Percentiles rank a stretch among this genome's conserved stretches.
These are phyloP conservation scores for Phialophora verrucosa DNA, from an alignment of 2,329 filamentous ascomycete genomes.

Conservation along the genomic window DNA sequence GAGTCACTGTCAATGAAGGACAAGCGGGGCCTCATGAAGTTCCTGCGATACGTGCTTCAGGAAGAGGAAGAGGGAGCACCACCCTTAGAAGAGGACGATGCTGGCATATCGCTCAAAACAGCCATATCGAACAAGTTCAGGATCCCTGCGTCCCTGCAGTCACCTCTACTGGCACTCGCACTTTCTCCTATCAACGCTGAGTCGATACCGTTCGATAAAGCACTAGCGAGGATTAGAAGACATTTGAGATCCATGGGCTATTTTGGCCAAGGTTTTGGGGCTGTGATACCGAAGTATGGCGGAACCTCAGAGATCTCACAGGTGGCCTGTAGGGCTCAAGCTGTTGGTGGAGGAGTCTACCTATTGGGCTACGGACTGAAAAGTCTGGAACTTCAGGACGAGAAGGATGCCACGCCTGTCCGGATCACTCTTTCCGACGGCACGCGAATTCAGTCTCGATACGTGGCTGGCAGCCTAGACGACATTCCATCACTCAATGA, in stretches of 20 bases:
- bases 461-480: slow-evolving; percentile 47
- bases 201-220: slow-evolving; percentile 67
- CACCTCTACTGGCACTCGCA: slow-evolving; percentile 71
- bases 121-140: slow-evolving; percentile 62
- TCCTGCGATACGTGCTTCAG: slow-evolving; percentile 83
- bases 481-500: slow-evolving; percentile 42
- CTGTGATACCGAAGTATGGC: slow-evolving; percentile 91
- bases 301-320: slow-evolving; percentile 87
- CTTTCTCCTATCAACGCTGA: slow-evolving; percentile 67
- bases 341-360: slow-evolving; percentile 90
- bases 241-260: slow-evolving; percentile 86
- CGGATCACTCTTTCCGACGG: slow-evolving; percentile 46
- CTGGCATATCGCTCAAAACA: slow-evolving; percentile 59
- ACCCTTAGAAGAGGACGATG: slow-evolving; percentile 60
- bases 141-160: slow-evolving; percentile 70
- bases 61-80: slow-evolving; percentile 61
- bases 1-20: slow-evolving; percentile 75
- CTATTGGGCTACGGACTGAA: slow-evolving; percentile 76
- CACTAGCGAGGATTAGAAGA: slow-evolving; percentile 73
- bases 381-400: slow-evolving; percentile 34
- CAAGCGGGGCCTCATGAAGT: slow-evolving; percentile 90
- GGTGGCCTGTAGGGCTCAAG: slow-evolving; percentile 85
- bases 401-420: slow-evolving; percentile 32
- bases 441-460: slow-evolving; percentile 47
- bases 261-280: slow-evolving; percentile 87